phyloP scores from a whole-genome alignment of 2,329 filamentous ascomycete species.

The Ceratocystis huliohia region DNA sequence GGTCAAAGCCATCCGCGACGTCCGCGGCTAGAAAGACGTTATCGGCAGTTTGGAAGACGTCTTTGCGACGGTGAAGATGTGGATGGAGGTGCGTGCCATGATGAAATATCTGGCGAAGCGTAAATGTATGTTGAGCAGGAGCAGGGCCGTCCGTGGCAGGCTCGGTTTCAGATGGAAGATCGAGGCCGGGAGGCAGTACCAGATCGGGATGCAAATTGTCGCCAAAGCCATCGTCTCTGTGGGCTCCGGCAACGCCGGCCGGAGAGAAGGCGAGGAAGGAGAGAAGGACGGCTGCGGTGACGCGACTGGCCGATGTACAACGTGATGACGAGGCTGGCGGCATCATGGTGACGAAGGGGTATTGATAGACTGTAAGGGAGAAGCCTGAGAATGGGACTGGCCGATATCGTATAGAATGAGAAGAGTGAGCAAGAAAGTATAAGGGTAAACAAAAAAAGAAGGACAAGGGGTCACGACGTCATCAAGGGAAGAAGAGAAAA shows the following conservation, averaged over 20 bases:
- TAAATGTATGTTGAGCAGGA: constrained; percentile 47
- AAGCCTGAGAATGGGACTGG: neutral
- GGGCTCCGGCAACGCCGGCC: constrained; percentile 28
- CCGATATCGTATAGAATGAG: neutral
- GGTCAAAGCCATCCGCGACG: constrained; percentile 43
- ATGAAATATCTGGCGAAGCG: constrained; percentile 80
- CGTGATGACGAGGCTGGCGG: neutral
- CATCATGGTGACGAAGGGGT: neutral
- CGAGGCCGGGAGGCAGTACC: constrained; percentile 31
- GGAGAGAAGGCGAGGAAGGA: constrained; percentile 52
- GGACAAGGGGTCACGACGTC: constrained; percentile 10
- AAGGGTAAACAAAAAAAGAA: neutral
- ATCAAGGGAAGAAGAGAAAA: neutral
- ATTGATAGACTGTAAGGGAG: neutral
- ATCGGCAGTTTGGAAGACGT: constrained; percentile 46
- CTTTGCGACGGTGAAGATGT: constrained; percentile 59
- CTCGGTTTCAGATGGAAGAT: constrained; percentile 33
- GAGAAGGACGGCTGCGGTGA: constrained; percentile 50
- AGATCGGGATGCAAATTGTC: constrained; percentile 33
- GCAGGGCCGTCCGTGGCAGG: constrained; percentile 27
- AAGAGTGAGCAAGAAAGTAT: neutral
- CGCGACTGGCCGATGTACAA: constrained; percentile 47
- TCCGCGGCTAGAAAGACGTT: constrained; percentile 50
- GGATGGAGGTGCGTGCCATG: constrained; percentile 75
- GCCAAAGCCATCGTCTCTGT: constrained; percentile 21